Percentiles rank a stretch among this genome's conserved stretches.
These are phyloP conservation scores for Colletotrichum endophyticum DNA, from an alignment of 2,329 filamentous ascomycete genomes.

Conservation along the genomic window DNA sequence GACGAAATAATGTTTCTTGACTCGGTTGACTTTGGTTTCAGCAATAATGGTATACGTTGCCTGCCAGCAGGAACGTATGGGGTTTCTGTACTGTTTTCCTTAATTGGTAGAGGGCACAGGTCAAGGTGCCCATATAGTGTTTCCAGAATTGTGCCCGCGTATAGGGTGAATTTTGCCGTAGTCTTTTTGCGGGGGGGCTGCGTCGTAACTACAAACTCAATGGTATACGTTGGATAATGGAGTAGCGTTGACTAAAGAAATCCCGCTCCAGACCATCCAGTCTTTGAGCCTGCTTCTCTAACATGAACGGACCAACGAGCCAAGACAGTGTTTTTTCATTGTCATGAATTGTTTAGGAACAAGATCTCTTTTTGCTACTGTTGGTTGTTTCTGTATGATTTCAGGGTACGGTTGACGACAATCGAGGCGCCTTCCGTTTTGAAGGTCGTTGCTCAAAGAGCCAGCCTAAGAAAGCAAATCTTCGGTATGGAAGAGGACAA, in stretches of 20 bases:
- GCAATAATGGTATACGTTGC: background rate
- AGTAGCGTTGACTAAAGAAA: background rate
- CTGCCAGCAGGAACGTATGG: too few species aligned
- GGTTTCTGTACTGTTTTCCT: too few species aligned
- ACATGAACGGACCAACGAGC: background rate
- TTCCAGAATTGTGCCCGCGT: too few species aligned
- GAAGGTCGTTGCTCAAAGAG: rapidly evolving
- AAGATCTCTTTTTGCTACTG: rapidly evolving
- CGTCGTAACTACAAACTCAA: background rate
- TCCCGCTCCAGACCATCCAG: background rate
- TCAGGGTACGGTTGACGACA: background rate
- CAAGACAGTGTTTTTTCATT: background rate
- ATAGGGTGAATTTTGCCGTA: too few species aligned
- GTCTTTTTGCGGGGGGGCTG: too few species aligned
- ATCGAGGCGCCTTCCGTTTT: rapidly evolving
- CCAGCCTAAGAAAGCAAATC: background rate
- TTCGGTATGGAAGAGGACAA: background rate
- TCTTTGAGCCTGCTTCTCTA: background rate
- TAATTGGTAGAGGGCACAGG: too few species aligned
- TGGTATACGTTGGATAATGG: background rate
- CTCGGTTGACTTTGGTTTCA: rapidly evolving
- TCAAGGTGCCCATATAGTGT: too few species aligned
- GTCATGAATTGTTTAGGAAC: background rate
- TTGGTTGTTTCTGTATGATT: rapidly evolving
- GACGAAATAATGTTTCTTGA: background rate